Base-by-base conservation (phyloP, 805 yeast species). In the Yamadazyma paraphyllophila region DNA sequence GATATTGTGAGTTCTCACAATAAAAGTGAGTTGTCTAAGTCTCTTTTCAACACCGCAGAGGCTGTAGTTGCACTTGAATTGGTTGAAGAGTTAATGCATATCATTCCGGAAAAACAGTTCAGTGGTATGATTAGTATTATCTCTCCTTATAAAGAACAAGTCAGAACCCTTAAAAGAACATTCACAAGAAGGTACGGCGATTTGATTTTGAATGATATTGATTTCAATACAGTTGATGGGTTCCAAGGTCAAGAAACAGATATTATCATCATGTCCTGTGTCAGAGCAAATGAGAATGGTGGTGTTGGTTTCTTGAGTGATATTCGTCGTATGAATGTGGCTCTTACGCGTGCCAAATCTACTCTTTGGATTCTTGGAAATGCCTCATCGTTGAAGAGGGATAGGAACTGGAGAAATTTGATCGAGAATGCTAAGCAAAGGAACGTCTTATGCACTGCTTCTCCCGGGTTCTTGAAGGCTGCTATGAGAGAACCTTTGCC, bases 151-250 rank as follows among this genome's bases (percentile, higher is more conserved):
- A 89, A 89, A 56, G 96, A 88, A 53, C 99, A 94, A 60, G 80
- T 89, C 34, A 57, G 73, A 30, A 67, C 75, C 1, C 59, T 94
- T 46, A 78, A 78, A 51, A 72, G 75, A 14, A 63, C 73, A 1
- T 92, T 94, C 57, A 61, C 67, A 5, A 68, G 70, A 12, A 69
- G 69, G 44, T 85, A 77, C 57, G 98, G 98, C 9, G 69, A 69
- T 2, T 58, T 69, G 3, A 84, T 92, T 29, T 62, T 76, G 14
- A 74, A 78, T 26, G 83, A 79, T 43, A 81, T 95, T 40, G 96
- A 88, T 59, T 90, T 94, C 67, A 90, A 91, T 59, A 89, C 99
- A 0, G 90, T 94, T 49, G 99, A 94, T 74, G 99, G 98, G 1
- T 94, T 91, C 62, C 99, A 62, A 53, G 67, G 71, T 45, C 98